Base-by-base conservation (phyloP, 1,284 basidiomycete species). In the Hemileia vastatrix region DNA sequence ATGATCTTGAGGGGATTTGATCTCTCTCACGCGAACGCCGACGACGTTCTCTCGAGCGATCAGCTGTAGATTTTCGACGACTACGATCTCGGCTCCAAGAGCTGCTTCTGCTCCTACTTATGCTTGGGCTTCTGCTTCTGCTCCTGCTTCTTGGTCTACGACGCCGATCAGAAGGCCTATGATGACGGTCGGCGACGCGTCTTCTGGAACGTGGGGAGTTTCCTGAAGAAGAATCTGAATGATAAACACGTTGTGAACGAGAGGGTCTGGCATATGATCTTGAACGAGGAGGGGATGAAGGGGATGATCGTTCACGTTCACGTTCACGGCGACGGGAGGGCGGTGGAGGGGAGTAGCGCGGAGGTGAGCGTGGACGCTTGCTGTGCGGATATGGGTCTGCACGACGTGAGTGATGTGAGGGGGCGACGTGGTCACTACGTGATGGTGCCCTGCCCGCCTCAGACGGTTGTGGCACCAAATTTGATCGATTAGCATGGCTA, bases 391-490 rank as follows among this genome's bases (percentile, higher is more conserved):
- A 44, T 4, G 54, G 15, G 32, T 61, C 51, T 36, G 40, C 19
- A 9, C 52, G 24, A 48, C 43, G 54, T 15, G 36, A 45, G 40
- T 44, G 31, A 31, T 23, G 40, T 15, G 48, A 51, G 24, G 58
- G 47, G 8, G n/a, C 40, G 9, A 43, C 53, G 19, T 43, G 49
- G 1, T 52, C 48, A 13, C 49, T 31, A 21, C 24, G 48, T 4
- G 33, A 21, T 11, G 21, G 9, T 4, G 57, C 13, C n/a, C 51
- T 27, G 19, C 47, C 19, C 1, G 47, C 56, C 21, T 27, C 58
- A 15, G 23, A 13, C 18, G 51, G 50, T 44, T 32, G 58, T 48
- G 58, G 58, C 18, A 61, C 27, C 13, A 61, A 61, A 40, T 44
- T 54, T 13, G 49, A 50, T 43, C 45, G 27, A n/a, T 53, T 36